Evolutionary conservation across 2,329 filamentous ascomycete species (phyloP), one percentile per base, ranked within the genome.

Genomic region (Balansia obtecta): DNA sequence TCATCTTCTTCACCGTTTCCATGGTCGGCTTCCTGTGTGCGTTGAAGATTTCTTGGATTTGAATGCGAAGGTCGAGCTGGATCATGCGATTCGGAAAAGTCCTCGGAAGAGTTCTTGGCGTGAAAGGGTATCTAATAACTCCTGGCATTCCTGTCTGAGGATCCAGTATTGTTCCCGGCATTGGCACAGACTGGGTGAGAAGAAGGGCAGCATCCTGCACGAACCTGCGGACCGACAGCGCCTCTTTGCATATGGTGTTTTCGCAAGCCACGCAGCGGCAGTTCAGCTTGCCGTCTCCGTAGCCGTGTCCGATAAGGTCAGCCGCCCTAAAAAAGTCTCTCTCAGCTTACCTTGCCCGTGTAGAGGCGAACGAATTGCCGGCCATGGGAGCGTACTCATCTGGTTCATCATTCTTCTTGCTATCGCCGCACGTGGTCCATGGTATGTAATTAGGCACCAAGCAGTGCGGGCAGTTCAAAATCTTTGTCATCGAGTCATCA

Each of bases 131-230:
- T 1, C 58, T 60, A 2, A 68, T 56, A 1, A 55, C 47, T 32
- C 68, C 61, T 0, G 80, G 77, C 15, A 68, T 63, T 0, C 85
- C 85, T 0, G 59, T 70, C 1, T 65, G 62, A 0, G 73, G 61
- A 9, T 78, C 70, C 8, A 88, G 69, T 4, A 88, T 62, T 0
- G 85, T 88, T 1, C 86, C 85, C 0, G 83, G 80, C 71, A 90
- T 79, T 0, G 84, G 80, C 1, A 53, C 42, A 8, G 49, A 50
- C 12, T 34, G 46, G 15, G 27, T 45, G 5, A 56, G 49, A 4
- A 56, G 53, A 3, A 51, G 13, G 3, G 53, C 37, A n/a, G 51
- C 34, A 33, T 56, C 54, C 62, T 64, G 45, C 71, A 67, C 50
- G 57, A 88, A 86, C 55, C 82, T 85, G 42, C 64, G 70, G 1